A percentile compares a stretch with the other conserved stretches of the same genome.
Conservation (phyloP, 208 protist species). For the Crithidia expoeki region DNA sequence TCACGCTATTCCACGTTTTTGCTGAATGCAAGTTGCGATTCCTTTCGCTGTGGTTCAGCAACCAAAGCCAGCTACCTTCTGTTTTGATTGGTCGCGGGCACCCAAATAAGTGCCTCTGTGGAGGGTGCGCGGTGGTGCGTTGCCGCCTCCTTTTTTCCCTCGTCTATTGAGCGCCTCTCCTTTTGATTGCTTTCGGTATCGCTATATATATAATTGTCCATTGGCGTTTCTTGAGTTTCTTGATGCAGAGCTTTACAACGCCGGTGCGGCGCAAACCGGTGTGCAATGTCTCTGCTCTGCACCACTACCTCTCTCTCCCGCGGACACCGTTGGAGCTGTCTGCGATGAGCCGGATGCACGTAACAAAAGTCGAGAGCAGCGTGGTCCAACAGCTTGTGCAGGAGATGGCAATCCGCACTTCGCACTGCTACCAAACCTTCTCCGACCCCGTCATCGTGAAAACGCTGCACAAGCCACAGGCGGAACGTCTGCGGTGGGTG, state of each 20-base stretch:
- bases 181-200: too few species aligned
- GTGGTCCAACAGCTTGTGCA: slow-evolving; percentile 39
- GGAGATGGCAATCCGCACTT: slow-evolving; percentile 76
- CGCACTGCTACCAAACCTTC: slow-evolving; percentile 69
- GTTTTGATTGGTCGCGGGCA: too few species aligned
- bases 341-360: slow-evolving; percentile 35
- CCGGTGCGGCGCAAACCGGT: slow-evolving; percentile 13
- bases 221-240: background rate
- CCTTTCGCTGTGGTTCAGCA: too few species aligned
- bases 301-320: slow-evolving; percentile 52
- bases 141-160: too few species aligned
- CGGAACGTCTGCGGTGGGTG: slow-evolving; percentile 53
- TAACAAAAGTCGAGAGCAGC: slow-evolving; percentile 17
- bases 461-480: slow-evolving; percentile 45
- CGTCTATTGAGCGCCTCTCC: too few species aligned
- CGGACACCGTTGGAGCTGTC: slow-evolving; percentile 57
- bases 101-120: too few species aligned
- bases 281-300: slow-evolving; percentile 19
- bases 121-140: too few species aligned
- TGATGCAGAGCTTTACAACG: slow-evolving; percentile 9
- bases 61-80: too few species aligned
- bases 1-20: too few species aligned
- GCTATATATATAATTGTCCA: too few species aligned
- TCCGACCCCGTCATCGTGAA: slow-evolving; percentile 46
- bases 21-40: too few species aligned